phyloP scores from a whole-genome alignment of 352 stramenopile species.

The Pythium brachiatum region DNA sequence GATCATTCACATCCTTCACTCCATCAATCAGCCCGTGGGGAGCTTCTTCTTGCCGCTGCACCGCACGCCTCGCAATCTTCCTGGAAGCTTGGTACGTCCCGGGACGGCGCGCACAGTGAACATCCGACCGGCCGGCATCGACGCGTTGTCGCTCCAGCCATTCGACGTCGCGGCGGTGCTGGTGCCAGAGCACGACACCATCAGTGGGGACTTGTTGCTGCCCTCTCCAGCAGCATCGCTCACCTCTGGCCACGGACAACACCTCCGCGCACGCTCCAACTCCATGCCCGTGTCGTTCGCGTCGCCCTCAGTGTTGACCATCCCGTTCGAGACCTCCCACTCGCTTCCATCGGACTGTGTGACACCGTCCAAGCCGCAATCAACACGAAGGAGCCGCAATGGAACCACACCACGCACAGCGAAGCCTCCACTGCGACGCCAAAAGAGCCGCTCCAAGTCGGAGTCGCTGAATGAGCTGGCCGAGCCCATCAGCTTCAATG shows the following conservation, averaged over 20 bases:
- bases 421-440: constrained; percentile 25
- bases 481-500: constrained; percentile 23
- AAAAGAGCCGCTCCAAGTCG: constrained; percentile 61
- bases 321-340: not conserved
- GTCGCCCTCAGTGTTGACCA: not conserved
- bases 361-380: not conserved
- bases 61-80: constrained; percentile 24
- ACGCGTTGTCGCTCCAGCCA: constrained; percentile 20
- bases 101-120: constrained; percentile 34
- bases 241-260: constrained; percentile 10
- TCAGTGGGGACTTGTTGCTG: constrained; percentile 12
- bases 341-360: not conserved
- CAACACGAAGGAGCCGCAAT: constrained; percentile 33
- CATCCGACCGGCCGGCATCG: constrained; percentile 57
- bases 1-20: too few relatives aligned
- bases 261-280: constrained; percentile 64
- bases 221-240: constrained; percentile 17
- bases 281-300: constrained; percentile 63
- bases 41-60: constrained; percentile 53
- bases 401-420: constrained; percentile 36
- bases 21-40: constrained; percentile 27
- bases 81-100: constrained; percentile 4
- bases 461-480: constrained; percentile 47
- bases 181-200: constrained; percentile 21
- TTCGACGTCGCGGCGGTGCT: constrained; percentile 17